phyloP scores from a whole-genome alignment of 2,329 filamentous ascomycete species.

The Pleochaeta shiraiana region DNA sequence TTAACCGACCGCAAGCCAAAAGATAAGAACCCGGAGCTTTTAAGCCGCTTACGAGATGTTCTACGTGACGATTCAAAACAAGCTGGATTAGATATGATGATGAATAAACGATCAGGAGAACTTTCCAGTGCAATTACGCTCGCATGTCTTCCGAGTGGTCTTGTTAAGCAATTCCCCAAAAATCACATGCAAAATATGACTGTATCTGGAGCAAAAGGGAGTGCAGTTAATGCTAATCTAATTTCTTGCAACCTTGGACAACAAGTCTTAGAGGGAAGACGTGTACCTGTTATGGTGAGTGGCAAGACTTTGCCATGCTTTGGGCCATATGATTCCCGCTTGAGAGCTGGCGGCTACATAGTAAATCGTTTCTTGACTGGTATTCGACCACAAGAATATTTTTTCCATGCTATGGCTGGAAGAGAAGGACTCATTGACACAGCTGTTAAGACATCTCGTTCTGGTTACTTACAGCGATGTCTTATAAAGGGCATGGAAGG shows the following conservation, averaged over 20 bases:
- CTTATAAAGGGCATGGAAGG: conserved; percentile 98
- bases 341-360: conserved; percentile 83
- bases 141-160: conserved; percentile 56
- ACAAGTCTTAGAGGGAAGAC: conserved; percentile 82
- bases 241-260: conserved; percentile 97
- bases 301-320: conserved; percentile 94
- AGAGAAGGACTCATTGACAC: conserved; percentile 98
- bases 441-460: conserved; percentile 93
- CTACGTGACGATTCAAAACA: conserved; percentile 82
- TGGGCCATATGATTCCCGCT: conserved; percentile 70
- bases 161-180: conserved; percentile 81
- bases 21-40: conserved; percentile 47
- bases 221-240: conserved; percentile 79
- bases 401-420: conserved; percentile 98
- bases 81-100: conserved; percentile 68
- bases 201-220: conserved; percentile 85
- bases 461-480: conserved; percentile 89
- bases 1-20: conserved; percentile 40
- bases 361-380: conserved; percentile 95
- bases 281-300: conserved; percentile 94
- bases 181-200: conserved; percentile 99
- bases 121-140: conserved; percentile 63
- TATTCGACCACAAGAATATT: conserved; percentile 93
- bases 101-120: conserved; percentile 44
- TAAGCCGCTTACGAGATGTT: conserved; percentile 67